Evolutionary conservation across 108 stramenopile genomes (phyloP), one percentile per base, ranked within the genome.

Genomic region (Aurantiochytrium sp.): DNA sequence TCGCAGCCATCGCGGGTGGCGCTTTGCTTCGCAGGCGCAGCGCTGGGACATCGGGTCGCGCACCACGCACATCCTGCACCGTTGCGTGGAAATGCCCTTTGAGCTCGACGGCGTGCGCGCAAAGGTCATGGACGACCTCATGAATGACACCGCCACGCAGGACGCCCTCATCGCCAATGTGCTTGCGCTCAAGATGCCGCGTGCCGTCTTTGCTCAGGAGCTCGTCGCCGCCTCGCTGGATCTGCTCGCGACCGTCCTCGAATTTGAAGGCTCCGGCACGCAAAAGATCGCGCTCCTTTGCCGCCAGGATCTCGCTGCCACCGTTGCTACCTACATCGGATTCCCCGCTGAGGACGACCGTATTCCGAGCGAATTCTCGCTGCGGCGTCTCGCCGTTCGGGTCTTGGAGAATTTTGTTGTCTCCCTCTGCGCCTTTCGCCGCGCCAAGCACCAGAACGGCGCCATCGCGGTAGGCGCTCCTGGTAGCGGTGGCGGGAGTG

Each of bases 141-240:
- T 81, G 73, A 81, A 81, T 30, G 73, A 81, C 45, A 48, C 73
- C 45, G 39, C 73, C 12, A 81, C 73, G 6, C 73, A 81, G 32
- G 73, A 81, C 32, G 73, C 73, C 45, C 73, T 81, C 73, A 81
- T 41, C 24, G 45, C 73, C n/a, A 81, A 81, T 24, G 32, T 81
- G 8, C 24, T 81, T 15, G 21, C 73, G 21, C 59, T 65, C 59
- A 41, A 41, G 39, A 15, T 81, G 6, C 42, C 42, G 36, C 73
- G 73, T 5, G 45, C 42, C 32, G 2, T 24, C 6, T 48, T 48
- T 81, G 73, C 73, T 21, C 73, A 81, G 45, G 45, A 48, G 3
- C 73, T 81, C 24, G 73, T 81, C 27, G 39, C 17, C 1, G 45
- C 39, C 27, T 81, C 73, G 10, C 73, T 81, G 6, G 73, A 81